Conservation (phyloP, 345 rosid genomes). For the Chamaenerion angustifolium region DNA sequence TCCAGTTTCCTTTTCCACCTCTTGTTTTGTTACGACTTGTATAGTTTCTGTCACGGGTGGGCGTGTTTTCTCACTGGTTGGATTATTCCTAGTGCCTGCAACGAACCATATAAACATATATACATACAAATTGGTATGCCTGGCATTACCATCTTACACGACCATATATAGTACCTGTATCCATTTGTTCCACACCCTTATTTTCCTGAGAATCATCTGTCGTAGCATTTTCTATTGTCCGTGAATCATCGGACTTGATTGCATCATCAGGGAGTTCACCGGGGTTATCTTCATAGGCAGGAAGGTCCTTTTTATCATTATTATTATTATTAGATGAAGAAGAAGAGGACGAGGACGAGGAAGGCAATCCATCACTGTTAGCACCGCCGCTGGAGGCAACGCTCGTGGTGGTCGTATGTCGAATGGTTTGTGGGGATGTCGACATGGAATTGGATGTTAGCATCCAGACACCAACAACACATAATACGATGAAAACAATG, state of each 20-base stretch:
- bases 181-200: background rate
- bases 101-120: too few relatives aligned
- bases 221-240: background rate
- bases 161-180: background rate
- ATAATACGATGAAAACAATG: slow-evolving; percentile 43
- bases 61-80: too few relatives aligned
- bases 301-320: slow-evolving; percentile 15
- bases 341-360: slow-evolving; percentile 7
- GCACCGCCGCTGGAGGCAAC: slow-evolving; percentile 4
- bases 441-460: slow-evolving; percentile 39
- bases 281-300: slow-evolving; percentile 60
- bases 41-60: too few relatives aligned
- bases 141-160: too few relatives aligned
- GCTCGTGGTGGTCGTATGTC: slow-evolving; percentile 8
- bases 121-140: too few relatives aligned
- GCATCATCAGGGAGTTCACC: slow-evolving; percentile 82
- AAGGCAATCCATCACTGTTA: slow-evolving; percentile 13
- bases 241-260: slow-evolving; percentile 47
- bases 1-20: slow-evolving; percentile 10
- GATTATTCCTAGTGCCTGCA: too few relatives aligned
- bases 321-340: background rate
- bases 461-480: slow-evolving; percentile 77
- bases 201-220: slow-evolving; percentile 2
- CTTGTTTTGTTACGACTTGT: background rate
- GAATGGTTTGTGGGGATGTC: slow-evolving; percentile 31